Evolutionary conservation across 768 basidiomycete genomes (phyloP), one percentile per base, ranked within the genome.

Genomic region (Solioccasus polychromus): DNA sequence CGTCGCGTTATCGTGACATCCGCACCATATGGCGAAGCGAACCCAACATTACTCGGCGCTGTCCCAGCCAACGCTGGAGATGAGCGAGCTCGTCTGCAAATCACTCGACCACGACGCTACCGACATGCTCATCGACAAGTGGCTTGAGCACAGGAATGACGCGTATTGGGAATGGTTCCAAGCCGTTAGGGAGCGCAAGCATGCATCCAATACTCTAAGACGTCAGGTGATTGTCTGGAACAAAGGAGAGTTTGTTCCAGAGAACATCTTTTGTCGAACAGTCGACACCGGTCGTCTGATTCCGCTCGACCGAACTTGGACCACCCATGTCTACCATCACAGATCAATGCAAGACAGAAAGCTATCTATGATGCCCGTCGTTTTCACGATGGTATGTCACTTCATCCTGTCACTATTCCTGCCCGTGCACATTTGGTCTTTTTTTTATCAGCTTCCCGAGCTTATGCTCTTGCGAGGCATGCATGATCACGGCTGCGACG

Each of bases 231-330:
- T 75, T 14, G 64, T 66, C 41, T 75, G 73, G 74, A 75, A 66
- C 50, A 88, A 87, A 67, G 85, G 85, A 28, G 81, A 83, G 32
- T 88, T 88, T 52, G 76, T 80, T 6, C 86, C 86, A 32, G 86
- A 88, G 61, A 86, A 88, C 61, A 76, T 88, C 48, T 88, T 88
- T 57, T 84, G 82, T 58, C 77, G 85, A 44, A 88, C 86, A 3
- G 79, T 88, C 47, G 86, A 88, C 62, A 88, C 86, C 0, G 79
- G 82, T 35, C 79, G 86, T 30, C 66, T 88, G 59, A 87, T 88
- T 47, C 86, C 86, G 34, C 79, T 88, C 55, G 85, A 87, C 73
- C 76, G 86, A 48, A 85, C 85, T 15, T 88, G 86, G 86, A 84
- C 82, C 24, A 88, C 85, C 8, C 83, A 88, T 64, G 82, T 88